Evolutionary conservation across 495 filamentous ascomycete species (phyloP).

Genomic region (Aspergillus biplanus): DNA sequence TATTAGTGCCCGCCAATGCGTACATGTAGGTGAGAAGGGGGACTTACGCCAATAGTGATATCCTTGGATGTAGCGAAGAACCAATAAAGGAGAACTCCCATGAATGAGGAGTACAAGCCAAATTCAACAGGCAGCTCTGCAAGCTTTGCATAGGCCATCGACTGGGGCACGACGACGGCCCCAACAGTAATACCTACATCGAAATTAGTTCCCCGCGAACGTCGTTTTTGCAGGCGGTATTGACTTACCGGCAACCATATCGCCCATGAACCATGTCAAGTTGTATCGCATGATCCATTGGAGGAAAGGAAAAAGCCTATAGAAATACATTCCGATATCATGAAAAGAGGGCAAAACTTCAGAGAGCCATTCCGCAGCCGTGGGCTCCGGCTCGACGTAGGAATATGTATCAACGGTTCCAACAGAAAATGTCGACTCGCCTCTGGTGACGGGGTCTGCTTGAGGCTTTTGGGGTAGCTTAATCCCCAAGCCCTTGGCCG

Average conservation of each 20-base stretch:
- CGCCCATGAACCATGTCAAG: conserved; percentile 81
- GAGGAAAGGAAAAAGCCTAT: conserved; percentile 81
- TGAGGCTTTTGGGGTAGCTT: conserved; percentile 65
- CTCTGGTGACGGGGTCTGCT: conserved; percentile 62
- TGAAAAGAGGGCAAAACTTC: conserved; percentile 59
- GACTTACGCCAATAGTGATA: conserved; percentile 94
- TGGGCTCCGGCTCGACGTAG: conserved; percentile 85
- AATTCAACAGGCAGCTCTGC: conserved; percentile 78
- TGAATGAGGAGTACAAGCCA: conserved; percentile 96
- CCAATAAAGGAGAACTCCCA: conserved; percentile 96
- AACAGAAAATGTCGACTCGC: conserved; percentile 80
- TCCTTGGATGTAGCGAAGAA: conserved; percentile 99
- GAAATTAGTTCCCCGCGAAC: neutral
- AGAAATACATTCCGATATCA: conserved; percentile 61
- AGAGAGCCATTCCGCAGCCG: conserved; percentile 68
- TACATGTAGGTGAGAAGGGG: conserved; percentile 16
- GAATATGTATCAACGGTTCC: conserved; percentile 73
- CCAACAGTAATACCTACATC: conserved; percentile 84
- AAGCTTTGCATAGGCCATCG: conserved; percentile 94
- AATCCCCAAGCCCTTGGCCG: conserved; percentile 86
- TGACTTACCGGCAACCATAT: conserved; percentile 81
- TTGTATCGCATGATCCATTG: conserved; percentile 91
- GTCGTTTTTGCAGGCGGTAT: neutral
- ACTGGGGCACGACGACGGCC: conserved; percentile 92
- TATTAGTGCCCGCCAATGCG: neutral